Base-by-base conservation (phyloP, 805 yeast genomes). In the Ogataea salicorniae region DNA sequence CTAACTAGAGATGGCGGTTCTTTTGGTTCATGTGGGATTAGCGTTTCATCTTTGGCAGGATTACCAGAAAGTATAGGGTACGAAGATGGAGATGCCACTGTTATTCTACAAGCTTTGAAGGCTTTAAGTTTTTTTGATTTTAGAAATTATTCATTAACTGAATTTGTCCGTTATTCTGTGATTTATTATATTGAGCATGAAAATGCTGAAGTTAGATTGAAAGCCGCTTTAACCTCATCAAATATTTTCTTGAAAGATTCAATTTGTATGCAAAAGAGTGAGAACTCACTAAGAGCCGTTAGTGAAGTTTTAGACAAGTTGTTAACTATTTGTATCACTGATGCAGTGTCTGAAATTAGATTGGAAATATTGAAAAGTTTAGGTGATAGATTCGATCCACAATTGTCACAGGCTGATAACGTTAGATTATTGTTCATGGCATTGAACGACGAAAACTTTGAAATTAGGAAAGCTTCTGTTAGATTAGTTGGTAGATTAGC, bases 341-440 rank as follows among this genome's bases (percentile, higher is more conserved):
- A 94, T 56, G 88, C 96, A 0, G 79, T 79, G 4, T 79, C 92
- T 2, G 97, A 91, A 49, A 87, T 92, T 33, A 73, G 99, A 47
- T 68, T 87, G 9, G 91, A 87, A 51, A 89, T 92, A 0, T 70
- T 94, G 48, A 76, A 76, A 44, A 77, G 90, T 41, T 70, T 95
- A 36, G 87, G 87, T 35, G 77, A 82, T 2, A 76, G 76, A 48
- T 87, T 92, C 62, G 97, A 94, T 59, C 87, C 96, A 0, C 98
- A 94, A 59, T 67, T 94, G 33, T 88, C 97, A 0, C 98, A 94
- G 63, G 95, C 97, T 0, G 95, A 87, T 50, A 91, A 90, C 63
- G 92, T 91, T 33, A 75, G 88, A 46, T 67, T 91, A 14, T 71
- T 94, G 20, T 88, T 92, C 58, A 87, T 91, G 72, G 92, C 97